A percentile compares a stretch with the other conserved stretches of the same genome.
phyloP scores from a whole-genome alignment of 1,284 basidiomycete species.

The Leccinum ponderosum region DNA sequence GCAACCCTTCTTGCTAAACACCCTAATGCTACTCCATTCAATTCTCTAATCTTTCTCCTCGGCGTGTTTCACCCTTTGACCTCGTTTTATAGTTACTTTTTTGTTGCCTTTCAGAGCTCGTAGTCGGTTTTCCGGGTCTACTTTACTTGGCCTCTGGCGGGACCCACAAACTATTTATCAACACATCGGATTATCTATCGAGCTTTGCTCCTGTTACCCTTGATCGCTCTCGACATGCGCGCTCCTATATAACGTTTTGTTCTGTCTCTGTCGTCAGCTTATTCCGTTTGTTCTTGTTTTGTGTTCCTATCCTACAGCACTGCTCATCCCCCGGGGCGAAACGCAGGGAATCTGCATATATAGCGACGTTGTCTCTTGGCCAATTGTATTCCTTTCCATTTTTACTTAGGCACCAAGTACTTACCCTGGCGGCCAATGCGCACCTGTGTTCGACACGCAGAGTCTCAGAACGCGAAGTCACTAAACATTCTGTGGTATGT shows the following conservation, averaged over 20 bases:
- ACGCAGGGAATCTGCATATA: constrained; percentile 12
- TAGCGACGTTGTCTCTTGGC: constrained; percentile 9
- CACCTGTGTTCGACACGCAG: constrained; percentile 1
- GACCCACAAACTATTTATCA: constrained; percentile 32
- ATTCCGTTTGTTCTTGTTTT: constrained; percentile 33
- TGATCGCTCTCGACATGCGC: constrained; percentile 40
- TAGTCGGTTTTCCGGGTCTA: constrained; percentile 18
- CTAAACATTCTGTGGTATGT: constrained; percentile 17
- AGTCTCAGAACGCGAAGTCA: neutral
- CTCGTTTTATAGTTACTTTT: constrained; percentile 26
- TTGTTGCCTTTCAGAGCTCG: constrained; percentile 19
- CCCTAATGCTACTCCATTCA: constrained; percentile 12
- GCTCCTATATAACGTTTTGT: constrained; percentile 37
- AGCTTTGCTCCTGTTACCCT: constrained; percentile 37
- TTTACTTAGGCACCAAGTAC: constrained; percentile 9
- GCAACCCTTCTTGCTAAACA: constrained; percentile 22
- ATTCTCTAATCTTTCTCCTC: constrained; percentile 18
- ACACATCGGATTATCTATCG: constrained; percentile 36
- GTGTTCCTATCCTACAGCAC: constrained; percentile 17
- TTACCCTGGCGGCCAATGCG: constrained; percentile 10
- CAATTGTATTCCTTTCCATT: constrained; percentile 11
- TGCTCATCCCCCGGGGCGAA: constrained; percentile 4
- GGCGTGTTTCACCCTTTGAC: constrained; percentile 13
- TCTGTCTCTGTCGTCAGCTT: constrained; percentile 32
- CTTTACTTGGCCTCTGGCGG: constrained; percentile 17